A percentile compares a stretch with the other conserved stretches of the same genome.
These are phyloP conservation scores for Psophocarpus tetragonolobus DNA, from an alignment of 306 rosid species.

Conservation along the genomic window DNA sequence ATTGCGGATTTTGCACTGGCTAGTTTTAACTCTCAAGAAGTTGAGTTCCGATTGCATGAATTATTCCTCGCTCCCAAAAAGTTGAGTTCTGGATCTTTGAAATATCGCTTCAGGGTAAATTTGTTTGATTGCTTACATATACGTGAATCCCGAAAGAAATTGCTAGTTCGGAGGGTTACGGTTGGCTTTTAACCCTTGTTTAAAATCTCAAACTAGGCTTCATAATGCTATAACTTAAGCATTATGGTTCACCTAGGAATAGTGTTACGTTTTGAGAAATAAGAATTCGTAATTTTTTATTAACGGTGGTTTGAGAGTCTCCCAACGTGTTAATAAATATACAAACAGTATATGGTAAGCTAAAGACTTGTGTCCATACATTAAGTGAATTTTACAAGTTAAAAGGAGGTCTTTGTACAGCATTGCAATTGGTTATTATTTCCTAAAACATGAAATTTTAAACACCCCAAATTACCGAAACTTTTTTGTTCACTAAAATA, in stretches of 20 bases:
- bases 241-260: not conserved
- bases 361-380: too few species aligned
- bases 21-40: not conserved
- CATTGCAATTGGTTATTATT: too few species aligned
- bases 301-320: too few species aligned
- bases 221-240: not conserved
- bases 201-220: not conserved
- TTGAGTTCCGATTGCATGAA: not conserved
- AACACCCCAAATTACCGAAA: too few species aligned
- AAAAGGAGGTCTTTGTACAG: not conserved
- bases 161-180: not conserved
- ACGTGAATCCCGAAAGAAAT: not conserved
- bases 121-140: not conserved
- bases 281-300: too few species aligned
- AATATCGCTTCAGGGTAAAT: not conserved
- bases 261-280: too few species aligned
- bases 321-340: too few species aligned
- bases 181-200: not conserved
- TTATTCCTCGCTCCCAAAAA: not conserved
- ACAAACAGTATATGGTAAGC: too few species aligned
- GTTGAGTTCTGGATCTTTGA: constrained; percentile 6
- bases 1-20: not conserved
- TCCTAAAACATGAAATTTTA: too few species aligned
- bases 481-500: too few species aligned
- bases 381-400: not conserved